Evolutionary conservation across 202 grass and related monocot genomes (phyloP).

Genomic region (Schoenoplectus triqueter): DNA sequence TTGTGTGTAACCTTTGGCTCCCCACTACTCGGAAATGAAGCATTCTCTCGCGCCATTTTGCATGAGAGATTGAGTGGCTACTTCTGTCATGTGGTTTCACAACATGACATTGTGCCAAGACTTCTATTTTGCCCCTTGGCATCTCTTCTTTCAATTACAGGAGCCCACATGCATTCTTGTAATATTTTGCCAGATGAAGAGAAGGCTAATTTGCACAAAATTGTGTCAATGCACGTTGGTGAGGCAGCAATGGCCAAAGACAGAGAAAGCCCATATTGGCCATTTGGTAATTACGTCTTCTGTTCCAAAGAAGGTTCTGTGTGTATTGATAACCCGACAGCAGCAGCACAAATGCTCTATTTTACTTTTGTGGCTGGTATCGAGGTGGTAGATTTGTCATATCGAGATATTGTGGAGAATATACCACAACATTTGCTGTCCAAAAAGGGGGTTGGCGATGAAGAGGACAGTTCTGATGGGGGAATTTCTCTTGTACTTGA

Average conservation of each 20-base stretch:
- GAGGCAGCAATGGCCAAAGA: slow-evolving; percentile 13
- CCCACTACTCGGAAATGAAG: slow-evolving; percentile 67
- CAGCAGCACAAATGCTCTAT: slow-evolving; percentile 66
- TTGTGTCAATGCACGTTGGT: slow-evolving; percentile 49
- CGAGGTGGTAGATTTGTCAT: slow-evolving; percentile 65
- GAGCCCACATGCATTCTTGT: slow-evolving; percentile 45
- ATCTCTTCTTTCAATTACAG: slow-evolving; percentile 33
- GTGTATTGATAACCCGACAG: slow-evolving; percentile 58
- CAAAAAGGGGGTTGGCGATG: slow-evolving; percentile 29
- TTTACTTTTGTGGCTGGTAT: slow-evolving; percentile 57
- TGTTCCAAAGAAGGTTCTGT: slow-evolving; percentile 72
- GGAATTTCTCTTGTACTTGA: slow-evolving; percentile 74
- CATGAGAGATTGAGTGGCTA: slow-evolving; percentile 69
- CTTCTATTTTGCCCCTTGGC: slow-evolving; percentile 75
- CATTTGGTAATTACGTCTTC: slow-evolving; percentile 75
- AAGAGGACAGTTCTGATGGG: slow-evolving; percentile 47
- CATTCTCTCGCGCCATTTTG: slow-evolving; percentile 68
- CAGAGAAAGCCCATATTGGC: slow-evolving; percentile 48
- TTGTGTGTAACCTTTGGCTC: slow-evolving; percentile 89
- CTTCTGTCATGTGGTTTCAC: slow-evolving; percentile 80
- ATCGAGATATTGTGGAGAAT: slow-evolving; percentile 53
- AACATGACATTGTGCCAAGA: slow-evolving; percentile 77
- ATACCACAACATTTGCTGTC: slow-evolving; percentile 59
- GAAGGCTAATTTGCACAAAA: slow-evolving; percentile 46
- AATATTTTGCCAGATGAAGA: slow-evolving; percentile 42